Base-by-base conservation (phyloP, 1,139 yeast genomes). In the Candida mesenterica region DNA sequence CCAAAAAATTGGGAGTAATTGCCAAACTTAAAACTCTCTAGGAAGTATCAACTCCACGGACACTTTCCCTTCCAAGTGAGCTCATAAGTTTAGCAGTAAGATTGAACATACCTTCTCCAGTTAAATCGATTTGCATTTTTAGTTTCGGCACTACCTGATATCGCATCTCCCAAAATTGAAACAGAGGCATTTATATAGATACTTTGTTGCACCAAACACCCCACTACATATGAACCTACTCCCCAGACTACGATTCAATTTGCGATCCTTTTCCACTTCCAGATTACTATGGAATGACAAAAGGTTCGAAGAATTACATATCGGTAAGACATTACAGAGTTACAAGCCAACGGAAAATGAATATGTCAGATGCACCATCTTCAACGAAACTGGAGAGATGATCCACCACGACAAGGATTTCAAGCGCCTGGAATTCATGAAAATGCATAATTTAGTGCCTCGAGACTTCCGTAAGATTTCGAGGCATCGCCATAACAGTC, bases 301-400 rank as follows among this genome's bases (percentile, higher is more conserved):
- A 12, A 15, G 23, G n/a, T 24, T 31, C 19, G 15, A 28, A 13
- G 34, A 36, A n/a, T 18, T 36, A 13, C 31, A 28, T 12, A 17
- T 27, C 18, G 30, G 34, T 22, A 37, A 30, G 27, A 4, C 40
- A 12, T 25, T 22, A 7, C 32, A 30, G 10, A 34, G 18, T 33
- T 29, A 46, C 34, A 55, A 54, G 35, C 34, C 28, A n/a, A 32
- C 33, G 4, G 66, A 55, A 18, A 57, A 48, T 31, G 69, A 62
- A 25, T 49, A 45, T 34, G 62, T 71, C 15, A 44, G 82, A 41
- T 89, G 97, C 50, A 87, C 97, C 0, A 58, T 67, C 12, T 69
- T 69, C 37, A 57, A 69, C 41, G 36, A 44, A 4, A 34, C 48
- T 3, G 76, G 76, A 3, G 57, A 62, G 25, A 61, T 70, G 44